Percentiles rank a stretch among this genome's conserved stretches.
Evolutionary conservation across 2,329 filamentous ascomycete species (phyloP).

Genomic region (Hymenoscyphus infarciens): DNA sequence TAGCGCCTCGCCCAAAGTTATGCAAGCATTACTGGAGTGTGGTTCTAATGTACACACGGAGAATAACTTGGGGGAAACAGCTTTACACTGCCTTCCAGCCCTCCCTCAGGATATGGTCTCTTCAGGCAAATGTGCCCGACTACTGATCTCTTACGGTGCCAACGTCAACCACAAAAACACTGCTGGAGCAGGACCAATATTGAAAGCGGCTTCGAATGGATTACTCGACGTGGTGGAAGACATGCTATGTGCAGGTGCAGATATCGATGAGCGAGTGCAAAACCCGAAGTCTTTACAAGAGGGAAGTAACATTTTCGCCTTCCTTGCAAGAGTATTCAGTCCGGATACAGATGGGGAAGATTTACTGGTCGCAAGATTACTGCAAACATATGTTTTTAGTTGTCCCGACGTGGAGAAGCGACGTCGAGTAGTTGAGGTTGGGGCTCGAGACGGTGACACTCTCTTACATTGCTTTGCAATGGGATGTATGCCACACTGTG

Average conservation of each 20-base stretch:
- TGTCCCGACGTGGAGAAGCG: background rate
- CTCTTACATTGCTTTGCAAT: conserved; percentile 1
- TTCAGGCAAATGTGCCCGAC: background rate
- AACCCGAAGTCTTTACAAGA: background rate
- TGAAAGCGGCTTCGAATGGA: background rate
- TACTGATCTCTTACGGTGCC: background rate
- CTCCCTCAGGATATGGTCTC: background rate
- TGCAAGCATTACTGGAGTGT: background rate
- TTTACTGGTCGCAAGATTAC: background rate
- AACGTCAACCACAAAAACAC: background rate
- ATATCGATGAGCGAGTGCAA: background rate
- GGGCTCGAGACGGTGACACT: background rate
- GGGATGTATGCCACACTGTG: background rate
- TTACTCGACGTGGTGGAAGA: background rate
- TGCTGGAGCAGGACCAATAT: background rate
- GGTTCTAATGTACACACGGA: background rate
- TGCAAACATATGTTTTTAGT: background rate
- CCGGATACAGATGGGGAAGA: background rate
- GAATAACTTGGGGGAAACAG: background rate
- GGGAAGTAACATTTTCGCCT: background rate
- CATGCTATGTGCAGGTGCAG: background rate
- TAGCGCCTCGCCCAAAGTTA: background rate
- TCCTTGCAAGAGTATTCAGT: background rate
- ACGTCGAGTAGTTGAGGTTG: background rate
- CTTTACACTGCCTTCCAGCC: background rate